A percentile compares a stretch with the other conserved stretches of the same genome.
These are phyloP conservation scores for Iris pallida DNA, from an alignment of 116 monocot genomes.

Conservation along the genomic window DNA sequence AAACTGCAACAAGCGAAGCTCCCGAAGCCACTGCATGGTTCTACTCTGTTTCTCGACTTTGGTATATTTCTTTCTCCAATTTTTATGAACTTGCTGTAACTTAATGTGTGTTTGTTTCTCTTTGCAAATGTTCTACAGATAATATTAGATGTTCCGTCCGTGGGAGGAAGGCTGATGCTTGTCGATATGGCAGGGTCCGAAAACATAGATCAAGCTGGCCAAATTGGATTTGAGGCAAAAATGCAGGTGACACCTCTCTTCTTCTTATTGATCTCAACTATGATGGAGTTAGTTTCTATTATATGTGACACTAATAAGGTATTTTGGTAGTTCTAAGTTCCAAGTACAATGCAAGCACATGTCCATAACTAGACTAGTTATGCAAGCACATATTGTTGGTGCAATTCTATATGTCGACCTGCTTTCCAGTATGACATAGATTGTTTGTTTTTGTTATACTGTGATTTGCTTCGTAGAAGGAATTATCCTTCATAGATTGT, in stretches of 20 bases:
- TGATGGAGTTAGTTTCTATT: too few relatives aligned
- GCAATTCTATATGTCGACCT: not conserved
- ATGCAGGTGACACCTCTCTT: conserved; percentile 52
- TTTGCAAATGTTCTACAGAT: conserved; percentile 37
- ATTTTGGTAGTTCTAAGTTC: not conserved
- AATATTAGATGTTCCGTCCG: conserved; percentile 92
- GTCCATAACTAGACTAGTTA: not conserved
- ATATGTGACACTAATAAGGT: too few relatives aligned
- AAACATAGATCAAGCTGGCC: conserved; percentile 95
- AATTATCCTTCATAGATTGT: too few relatives aligned
- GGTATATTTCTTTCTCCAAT: not conserved
- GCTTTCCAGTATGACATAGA: not conserved
- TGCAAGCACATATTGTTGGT: not conserved
- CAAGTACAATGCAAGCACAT: too few relatives aligned
- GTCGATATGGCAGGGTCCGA: conserved; percentile 99
- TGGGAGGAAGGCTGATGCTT: conserved; percentile 95
- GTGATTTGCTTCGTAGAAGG: too few relatives aligned
- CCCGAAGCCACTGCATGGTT: conserved; percentile 93
- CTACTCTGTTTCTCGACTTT: not conserved
- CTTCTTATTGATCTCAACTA: not conserved
- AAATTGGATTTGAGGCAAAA: conserved; percentile 90
- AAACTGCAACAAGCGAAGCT: conserved; percentile 91
- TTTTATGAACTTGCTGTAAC: not conserved
- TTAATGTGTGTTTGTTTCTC: not conserved
- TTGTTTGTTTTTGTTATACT: not conserved